Evolutionary conservation across 495 filamentous ascomycete genomes (phyloP).

Genomic region (Annulohypoxylon maeteangense): DNA sequence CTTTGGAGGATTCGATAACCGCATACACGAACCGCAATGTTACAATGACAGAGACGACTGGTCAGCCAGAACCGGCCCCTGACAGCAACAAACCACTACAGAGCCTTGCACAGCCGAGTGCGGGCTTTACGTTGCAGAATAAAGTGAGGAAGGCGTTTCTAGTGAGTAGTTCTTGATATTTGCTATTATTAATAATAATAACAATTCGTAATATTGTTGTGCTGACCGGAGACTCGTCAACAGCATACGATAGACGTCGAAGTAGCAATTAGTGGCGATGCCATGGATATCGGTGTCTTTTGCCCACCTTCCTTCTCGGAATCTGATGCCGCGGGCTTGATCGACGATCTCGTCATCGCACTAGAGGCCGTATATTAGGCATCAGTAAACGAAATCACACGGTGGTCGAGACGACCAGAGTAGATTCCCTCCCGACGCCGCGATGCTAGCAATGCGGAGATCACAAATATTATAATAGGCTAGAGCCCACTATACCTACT

Average conservation of each 20-base stretch:
- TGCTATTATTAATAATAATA: background rate
- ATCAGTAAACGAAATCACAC: background rate
- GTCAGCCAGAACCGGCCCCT: background rate
- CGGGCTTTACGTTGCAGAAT: constrained; percentile 33
- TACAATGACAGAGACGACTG: constrained; percentile 31
- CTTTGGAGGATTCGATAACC: constrained; percentile 34
- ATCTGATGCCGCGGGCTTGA: constrained; percentile 18
- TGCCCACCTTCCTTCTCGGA: constrained; percentile 42
- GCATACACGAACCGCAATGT: constrained; percentile 18
- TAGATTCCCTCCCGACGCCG: background rate
- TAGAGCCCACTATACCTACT: background rate
- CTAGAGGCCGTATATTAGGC: constrained; percentile 22
- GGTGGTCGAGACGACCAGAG: background rate
- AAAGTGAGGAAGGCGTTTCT: constrained; percentile 45
- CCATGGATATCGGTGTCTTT: constrained; percentile 67
- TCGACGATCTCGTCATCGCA: constrained; percentile 17
- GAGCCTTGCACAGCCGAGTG: constrained; percentile 9
- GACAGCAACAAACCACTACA: background rate
- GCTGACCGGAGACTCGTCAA: constrained; percentile 7
- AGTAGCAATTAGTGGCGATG: constrained; percentile 55
- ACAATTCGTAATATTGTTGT: constrained; percentile 22
- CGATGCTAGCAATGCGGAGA: background rate
- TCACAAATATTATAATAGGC: background rate
- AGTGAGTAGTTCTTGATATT: constrained; percentile 43
- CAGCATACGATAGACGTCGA: constrained; percentile 68